Conservation (phyloP, 2,329 filamentous ascomycete species). For the Cucurbitaria berberidis region DNA sequence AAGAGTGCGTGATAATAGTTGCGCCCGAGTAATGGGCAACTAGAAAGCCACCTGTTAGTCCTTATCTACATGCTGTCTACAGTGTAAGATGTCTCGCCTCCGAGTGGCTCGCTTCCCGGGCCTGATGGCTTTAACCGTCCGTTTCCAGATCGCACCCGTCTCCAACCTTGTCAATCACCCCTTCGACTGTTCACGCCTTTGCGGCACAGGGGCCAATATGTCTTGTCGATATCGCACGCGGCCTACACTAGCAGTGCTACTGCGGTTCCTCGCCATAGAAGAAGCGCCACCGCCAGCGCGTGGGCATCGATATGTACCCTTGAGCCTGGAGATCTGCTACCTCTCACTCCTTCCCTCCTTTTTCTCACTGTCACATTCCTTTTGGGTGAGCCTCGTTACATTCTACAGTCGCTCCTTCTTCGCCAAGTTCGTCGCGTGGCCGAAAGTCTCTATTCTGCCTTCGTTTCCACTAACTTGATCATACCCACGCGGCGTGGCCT, state of each 20-base stretch:
- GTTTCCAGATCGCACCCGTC: constrained; percentile 28
- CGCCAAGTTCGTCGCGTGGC: constrained; percentile 11
- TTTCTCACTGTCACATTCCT: constrained; percentile 34
- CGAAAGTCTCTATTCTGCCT: constrained; percentile 3
- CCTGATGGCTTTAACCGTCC: constrained; percentile 29
- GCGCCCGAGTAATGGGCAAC: constrained; percentile 3
- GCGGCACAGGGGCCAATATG: constrained; percentile 24
- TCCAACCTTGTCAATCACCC: constrained; percentile 26
- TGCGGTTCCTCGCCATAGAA: neutral
- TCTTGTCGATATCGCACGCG: constrained; percentile 30
- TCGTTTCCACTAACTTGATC: neutral
- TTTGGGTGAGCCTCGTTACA: constrained; percentile 31
- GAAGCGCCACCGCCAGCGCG: constrained; percentile 9
- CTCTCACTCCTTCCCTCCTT: constrained; percentile 16
- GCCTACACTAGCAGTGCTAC: constrained; percentile 9
- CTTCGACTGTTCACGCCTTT: constrained; percentile 12
- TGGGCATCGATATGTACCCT: constrained; percentile 22
- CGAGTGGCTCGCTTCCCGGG: constrained; percentile 30
- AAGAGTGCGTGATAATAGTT: constrained; percentile 13
- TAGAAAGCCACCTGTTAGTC: constrained; percentile 12
- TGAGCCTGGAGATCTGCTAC: constrained; percentile 8
- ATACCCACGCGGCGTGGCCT: neutral
- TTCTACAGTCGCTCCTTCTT: constrained; percentile 21
- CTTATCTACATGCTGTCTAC: constrained; percentile 15
- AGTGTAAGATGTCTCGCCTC: constrained; percentile 9